phyloP scores from a whole-genome alignment of 805 yeast genomes.

The Scheffersomyces lignosus region DNA sequence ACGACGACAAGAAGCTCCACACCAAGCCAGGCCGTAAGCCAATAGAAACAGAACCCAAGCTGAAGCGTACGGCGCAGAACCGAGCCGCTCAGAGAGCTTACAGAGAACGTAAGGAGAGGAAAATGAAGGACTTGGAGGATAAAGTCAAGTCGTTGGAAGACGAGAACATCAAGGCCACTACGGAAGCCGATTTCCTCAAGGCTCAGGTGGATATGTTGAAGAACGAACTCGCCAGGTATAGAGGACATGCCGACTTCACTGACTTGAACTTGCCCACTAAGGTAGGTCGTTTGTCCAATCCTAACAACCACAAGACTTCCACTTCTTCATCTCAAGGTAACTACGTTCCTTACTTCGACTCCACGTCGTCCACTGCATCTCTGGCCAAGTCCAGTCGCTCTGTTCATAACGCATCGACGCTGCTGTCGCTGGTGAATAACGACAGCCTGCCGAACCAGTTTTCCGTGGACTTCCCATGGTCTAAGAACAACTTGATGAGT shows the following conservation, averaged over 20 bases:
- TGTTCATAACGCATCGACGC: background rate
- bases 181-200: conserved; percentile 73
- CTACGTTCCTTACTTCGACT: conserved; percentile 14
- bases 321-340: conserved; percentile 12
- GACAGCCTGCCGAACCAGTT: conserved; percentile 18
- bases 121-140: conserved; percentile 81
- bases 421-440: background rate
- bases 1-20: conserved; percentile 39
- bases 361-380: conserved; percentile 3
- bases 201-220: conserved; percentile 75
- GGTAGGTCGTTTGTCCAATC: conserved; percentile 29
- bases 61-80: conserved; percentile 93
- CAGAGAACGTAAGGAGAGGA: conserved; percentile 88
- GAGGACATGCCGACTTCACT: conserved; percentile 36
- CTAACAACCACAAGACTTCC: conserved; percentile 8
- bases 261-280: conserved; percentile 31
- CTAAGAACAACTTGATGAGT: conserved; percentile 18
- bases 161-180: conserved; percentile 62
- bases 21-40: conserved; percentile 83
- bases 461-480: conserved; percentile 59
- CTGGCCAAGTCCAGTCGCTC: conserved; percentile 3
- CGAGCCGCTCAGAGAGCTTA: conserved; percentile 98
- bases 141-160: conserved; percentile 72
- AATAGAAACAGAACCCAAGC: conserved; percentile 73
- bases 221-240: conserved; percentile 64